These are phyloP conservation scores for Hypseocharis bilobata DNA, from an alignment of 441 rosid species.

Conservation along the genomic window DNA sequence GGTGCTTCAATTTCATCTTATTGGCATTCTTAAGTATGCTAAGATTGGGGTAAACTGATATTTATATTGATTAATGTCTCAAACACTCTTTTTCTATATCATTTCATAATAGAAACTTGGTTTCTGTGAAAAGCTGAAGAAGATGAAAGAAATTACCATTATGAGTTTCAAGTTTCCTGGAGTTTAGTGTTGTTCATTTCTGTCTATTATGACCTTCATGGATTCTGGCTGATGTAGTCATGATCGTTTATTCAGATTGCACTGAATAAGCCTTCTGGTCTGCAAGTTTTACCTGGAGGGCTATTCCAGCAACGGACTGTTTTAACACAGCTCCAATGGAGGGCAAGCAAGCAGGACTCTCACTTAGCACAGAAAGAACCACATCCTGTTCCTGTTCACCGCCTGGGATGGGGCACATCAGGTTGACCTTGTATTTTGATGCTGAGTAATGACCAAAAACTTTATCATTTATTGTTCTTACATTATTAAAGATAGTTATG, in stretches of 20 bases:
- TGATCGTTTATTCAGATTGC: conserved; percentile 46
- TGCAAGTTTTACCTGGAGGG: conserved; percentile 90
- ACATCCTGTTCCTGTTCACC: conserved; percentile 80
- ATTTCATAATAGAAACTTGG: not conserved
- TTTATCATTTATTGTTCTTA: not conserved
- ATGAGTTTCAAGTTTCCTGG: not conserved
- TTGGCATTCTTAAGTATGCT: not conserved
- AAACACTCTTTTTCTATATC: not conserved
- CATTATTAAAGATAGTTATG: not conserved
- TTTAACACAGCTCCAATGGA: conserved; percentile 71
- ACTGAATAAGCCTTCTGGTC: conserved; percentile 79
- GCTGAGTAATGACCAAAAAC: conserved; percentile 2
- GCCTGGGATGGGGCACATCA: conserved; percentile 82
- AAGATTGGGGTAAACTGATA: not conserved
- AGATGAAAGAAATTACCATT: not conserved
- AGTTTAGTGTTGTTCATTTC: conserved; percentile 6
- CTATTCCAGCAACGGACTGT: conserved; percentile 83
- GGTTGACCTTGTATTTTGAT: conserved; percentile 29
- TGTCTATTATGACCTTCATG: not conserved
- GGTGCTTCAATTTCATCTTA: not conserved
- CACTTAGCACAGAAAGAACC: conserved; percentile 27
- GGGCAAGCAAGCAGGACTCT: conserved; percentile 29
- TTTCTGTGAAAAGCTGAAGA: not conserved
- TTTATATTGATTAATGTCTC: too few species aligned
- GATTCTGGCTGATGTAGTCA: conserved; percentile 13